Percentiles rank a stretch among this genome's conserved stretches.
These are phyloP conservation scores for Dactylorhiza incarnata DNA, from an alignment of 106 monocot genomes.

Conservation along the genomic window DNA sequence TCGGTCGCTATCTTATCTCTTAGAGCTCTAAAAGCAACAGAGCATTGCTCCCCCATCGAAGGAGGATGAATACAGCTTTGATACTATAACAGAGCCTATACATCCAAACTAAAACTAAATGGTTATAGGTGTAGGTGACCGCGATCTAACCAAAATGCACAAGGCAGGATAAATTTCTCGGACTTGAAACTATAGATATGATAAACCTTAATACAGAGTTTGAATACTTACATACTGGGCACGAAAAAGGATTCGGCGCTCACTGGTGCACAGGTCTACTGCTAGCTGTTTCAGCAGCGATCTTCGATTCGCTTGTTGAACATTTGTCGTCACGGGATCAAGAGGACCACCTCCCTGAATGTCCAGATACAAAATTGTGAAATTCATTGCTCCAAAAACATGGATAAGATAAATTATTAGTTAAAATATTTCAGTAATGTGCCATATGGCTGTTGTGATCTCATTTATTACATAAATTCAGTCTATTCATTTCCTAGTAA, in stretches of 20 bases:
- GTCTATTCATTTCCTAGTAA: background rate
- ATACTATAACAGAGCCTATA: too few relatives aligned
- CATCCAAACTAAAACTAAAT: too few relatives aligned
- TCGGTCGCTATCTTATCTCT: too few relatives aligned
- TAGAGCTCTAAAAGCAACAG: too few relatives aligned
- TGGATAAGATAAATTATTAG: background rate
- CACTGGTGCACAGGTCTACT: constrained; percentile 64
- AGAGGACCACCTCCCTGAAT: constrained; percentile 37
- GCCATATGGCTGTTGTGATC: background rate
- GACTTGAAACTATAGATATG: background rate
- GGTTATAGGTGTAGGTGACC: constrained; percentile 7
- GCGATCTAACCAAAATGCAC: background rate
- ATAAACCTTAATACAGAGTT: background rate
- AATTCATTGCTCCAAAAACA: background rate
- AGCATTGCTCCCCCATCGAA: too few relatives aligned
- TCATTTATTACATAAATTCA: background rate
- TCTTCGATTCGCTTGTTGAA: constrained; percentile 65
- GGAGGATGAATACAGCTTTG: too few relatives aligned
- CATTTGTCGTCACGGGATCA: constrained; percentile 32
- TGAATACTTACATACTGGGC: constrained; percentile 69
- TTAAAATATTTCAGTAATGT: background rate
- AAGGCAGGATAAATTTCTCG: background rate
- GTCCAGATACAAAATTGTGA: background rate
- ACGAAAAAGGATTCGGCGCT: constrained; percentile 81
- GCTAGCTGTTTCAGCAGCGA: constrained; percentile 70